Evolutionary conservation across 441 rosid genomes (phyloP).

Genomic region (Isatis lusitanica): DNA sequence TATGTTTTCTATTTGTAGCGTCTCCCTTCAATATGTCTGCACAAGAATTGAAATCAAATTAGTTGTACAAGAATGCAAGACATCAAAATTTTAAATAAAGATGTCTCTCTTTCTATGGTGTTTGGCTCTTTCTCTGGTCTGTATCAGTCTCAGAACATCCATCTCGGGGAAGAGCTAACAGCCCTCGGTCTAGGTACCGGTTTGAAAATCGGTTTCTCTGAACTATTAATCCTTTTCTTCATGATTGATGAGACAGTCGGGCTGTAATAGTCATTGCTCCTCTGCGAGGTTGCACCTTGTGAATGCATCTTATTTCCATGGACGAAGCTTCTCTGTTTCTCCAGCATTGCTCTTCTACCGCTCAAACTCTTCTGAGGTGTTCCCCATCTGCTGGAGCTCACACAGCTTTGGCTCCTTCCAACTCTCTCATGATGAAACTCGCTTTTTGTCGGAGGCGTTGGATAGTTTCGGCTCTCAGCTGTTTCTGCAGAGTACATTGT

Average conservation of each 20-base stretch:
- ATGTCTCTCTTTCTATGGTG: conserved; percentile 38
- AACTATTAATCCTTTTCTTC: conserved; percentile 68
- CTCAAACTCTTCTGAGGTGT: conserved; percentile 48
- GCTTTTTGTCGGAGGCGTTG: conserved; percentile 70
- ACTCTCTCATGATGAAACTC: conserved; percentile 56
- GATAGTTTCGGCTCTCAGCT: conserved; percentile 89
- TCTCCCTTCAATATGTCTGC: conserved; percentile 44
- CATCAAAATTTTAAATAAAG: conserved; percentile 31
- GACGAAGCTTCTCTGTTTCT: conserved; percentile 71
- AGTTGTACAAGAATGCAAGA: conserved; percentile 40
- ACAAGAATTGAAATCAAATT: conserved; percentile 44
- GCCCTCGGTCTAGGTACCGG: conserved; percentile 42
- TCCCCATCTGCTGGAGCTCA: conserved; percentile 73
- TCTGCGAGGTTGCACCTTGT: conserved; percentile 81
- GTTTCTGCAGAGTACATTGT: conserved; percentile 99
- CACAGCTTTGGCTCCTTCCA: conserved; percentile 94
- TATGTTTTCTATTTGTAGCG: conserved; percentile 16
- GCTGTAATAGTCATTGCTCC: conserved; percentile 88
- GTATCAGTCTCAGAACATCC: conserved; percentile 61
- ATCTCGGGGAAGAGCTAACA: conserved; percentile 73
- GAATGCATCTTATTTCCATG: conserved; percentile 74
- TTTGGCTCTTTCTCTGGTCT: conserved; percentile 22
- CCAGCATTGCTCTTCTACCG: conserved; percentile 56
- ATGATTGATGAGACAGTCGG: conserved; percentile 90
- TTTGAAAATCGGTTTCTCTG: conserved; percentile 42